Evolutionary conservation across 2,329 filamentous ascomycete species (phyloP).

Genomic region (Neopestalotiopsis clavispora): DNA sequence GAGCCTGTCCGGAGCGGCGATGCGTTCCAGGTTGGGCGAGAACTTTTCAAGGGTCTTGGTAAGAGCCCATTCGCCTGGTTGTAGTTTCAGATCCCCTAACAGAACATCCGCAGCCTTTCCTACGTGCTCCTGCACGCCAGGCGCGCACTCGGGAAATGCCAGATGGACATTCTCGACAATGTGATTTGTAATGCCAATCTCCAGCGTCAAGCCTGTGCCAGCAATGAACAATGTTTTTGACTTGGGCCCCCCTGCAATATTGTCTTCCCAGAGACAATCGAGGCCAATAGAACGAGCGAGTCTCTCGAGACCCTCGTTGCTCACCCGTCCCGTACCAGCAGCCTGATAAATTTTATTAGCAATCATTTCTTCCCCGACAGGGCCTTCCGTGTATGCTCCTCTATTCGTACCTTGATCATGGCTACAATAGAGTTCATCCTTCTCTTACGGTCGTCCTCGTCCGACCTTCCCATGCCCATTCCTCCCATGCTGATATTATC

Average conservation of each 20-base stretch:
- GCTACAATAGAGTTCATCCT: conserved; percentile 57
- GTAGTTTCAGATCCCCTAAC: conserved; percentile 65
- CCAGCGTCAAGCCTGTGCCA: conserved; percentile 63
- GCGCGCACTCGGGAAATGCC: conserved; percentile 63
- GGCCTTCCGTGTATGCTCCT: conserved; percentile 41
- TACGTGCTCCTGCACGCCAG: conserved; percentile 63
- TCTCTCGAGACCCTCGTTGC: conserved; percentile 75
- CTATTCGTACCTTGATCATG: conserved; percentile 50
- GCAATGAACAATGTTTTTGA: conserved; percentile 64
- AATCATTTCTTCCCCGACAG: conserved; percentile 30
- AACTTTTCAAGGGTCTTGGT: conserved; percentile 76
- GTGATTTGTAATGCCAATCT: conserved; percentile 66
- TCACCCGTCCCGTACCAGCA: conserved; percentile 65
- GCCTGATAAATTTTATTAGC: conserved; percentile 30
- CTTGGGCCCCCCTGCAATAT: conserved; percentile 51
- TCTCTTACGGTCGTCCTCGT: conserved; percentile 60
- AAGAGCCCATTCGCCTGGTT: conserved; percentile 64
- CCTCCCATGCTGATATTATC: conserved; percentile 56
- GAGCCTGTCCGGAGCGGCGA: conserved; percentile 73
- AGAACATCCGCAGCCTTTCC: conserved; percentile 70
- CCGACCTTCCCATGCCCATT: conserved; percentile 45
- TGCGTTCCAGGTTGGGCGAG: conserved; percentile 70
- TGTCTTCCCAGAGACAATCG: conserved; percentile 65
- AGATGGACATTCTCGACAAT: conserved; percentile 67
- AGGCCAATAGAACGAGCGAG: conserved; percentile 71